Base-by-base conservation (phyloP, 2,329 filamentous ascomycete genomes). In the Diplodia mutila region DNA sequence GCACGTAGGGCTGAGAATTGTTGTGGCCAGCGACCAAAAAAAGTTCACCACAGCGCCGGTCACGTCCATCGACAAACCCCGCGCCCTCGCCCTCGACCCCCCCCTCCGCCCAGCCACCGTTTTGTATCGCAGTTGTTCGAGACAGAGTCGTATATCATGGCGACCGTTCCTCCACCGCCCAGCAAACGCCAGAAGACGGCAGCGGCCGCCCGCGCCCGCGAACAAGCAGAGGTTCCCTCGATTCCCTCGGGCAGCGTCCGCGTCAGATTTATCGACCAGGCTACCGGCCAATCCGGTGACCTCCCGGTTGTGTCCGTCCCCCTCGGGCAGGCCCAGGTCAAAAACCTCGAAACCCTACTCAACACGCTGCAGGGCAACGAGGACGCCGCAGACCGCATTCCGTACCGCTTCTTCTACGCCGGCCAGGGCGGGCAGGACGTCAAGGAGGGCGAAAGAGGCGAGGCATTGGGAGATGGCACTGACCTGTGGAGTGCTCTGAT, bases 181-280 rank as follows among this genome's bases (percentile, higher is more conserved):
- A 94, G 90, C 64, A 98, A 97, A 80, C 88, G 93, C 70, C 93
- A 97, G 77, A 91, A 90, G 79, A 88, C 90, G 61, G 92, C 92
- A 72, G 86, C 86, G 25, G 85, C 90, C 49, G 91, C 92, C 72
- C 88, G 88, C 74, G 87, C 91, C 8, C 85, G 89, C 71, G 82
- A 88, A 55, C 93, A 97, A 75, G 90, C 95, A 76, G 89, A 94
- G 81, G 86, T 94, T 63, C 82, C 86, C 51, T 83, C 89, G 61
- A 86, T 91, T 61, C 86, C 90, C 0, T 87, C 88, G 39, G 93
- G 93, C 71, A 93, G 89, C 69, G 88, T 96, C 76, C 90, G 92
- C 78, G 89, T 96, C 57, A 91, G 94, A 72, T 97, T 98, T 80
- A 86, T 93, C 75, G 93, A 98, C 78, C 89, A 91, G 86, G 91